Conservation (phyloP, 2,329 filamentous ascomycete species). For the Fusarium nygamai region DNA sequence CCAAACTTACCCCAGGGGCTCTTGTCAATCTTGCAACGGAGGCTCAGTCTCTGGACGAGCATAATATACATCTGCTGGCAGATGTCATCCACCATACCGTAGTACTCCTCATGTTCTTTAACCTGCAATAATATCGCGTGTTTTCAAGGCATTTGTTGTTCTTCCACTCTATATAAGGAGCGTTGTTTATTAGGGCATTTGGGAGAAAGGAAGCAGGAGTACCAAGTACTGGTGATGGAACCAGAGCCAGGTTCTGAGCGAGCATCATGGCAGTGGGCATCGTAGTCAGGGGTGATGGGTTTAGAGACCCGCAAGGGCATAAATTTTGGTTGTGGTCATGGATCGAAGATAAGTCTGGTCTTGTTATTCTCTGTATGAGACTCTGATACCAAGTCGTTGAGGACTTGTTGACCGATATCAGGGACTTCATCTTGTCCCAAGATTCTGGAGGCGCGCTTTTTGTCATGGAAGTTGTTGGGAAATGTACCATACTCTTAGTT, state of each 20-base stretch:
- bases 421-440: not conserved
- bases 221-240: not conserved
- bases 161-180: not conserved
- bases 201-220: not conserved
- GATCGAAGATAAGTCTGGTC: not conserved
- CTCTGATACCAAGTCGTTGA: not conserved
- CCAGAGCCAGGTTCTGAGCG: not conserved
- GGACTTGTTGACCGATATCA: not conserved
- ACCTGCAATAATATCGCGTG: not conserved
- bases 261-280: not conserved
- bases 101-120: not conserved
- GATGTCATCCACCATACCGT: not conserved
- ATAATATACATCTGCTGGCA: not conserved
- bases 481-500: accelerated
- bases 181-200: not conserved
- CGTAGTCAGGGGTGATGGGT: not conserved
- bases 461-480: not conserved
- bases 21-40: not conserved
- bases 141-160: not conserved
- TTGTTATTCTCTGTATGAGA: not conserved
- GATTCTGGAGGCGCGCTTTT: not conserved
- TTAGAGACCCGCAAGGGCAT: not conserved
- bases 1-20: not conserved
- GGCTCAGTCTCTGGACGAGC: not conserved
- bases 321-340: not conserved